Percentiles rank a stretch among this genome's conserved stretches.
These are phyloP conservation scores for Guillardia theta DNA, from an alignment of 78 protist species.

Conservation along the genomic window DNA sequence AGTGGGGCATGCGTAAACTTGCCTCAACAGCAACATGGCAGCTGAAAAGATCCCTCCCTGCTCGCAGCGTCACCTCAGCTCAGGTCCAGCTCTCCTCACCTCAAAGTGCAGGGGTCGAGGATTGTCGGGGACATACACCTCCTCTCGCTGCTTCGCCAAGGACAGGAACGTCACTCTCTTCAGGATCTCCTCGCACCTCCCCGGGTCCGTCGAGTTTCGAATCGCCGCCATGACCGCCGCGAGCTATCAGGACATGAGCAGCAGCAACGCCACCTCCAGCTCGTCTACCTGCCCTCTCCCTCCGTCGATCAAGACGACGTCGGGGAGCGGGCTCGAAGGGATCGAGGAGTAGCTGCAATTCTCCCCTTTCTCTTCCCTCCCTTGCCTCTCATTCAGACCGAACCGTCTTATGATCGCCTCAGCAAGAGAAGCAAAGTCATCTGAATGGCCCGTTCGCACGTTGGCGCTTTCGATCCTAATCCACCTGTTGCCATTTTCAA, in stretches of 20 bases:
- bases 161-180: neutral
- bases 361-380: neutral
- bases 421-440: neutral
- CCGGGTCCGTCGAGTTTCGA: too few relatives aligned
- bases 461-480: neutral
- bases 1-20: too few relatives aligned
- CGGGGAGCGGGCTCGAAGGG: too few relatives aligned
- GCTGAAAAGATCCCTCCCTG: neutral
- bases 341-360: neutral
- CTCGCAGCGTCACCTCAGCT: neutral
- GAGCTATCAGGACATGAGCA: too few relatives aligned
- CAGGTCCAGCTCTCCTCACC: neutral
- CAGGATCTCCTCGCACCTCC: too few relatives aligned
- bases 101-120: neutral
- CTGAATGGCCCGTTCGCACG: neutral
- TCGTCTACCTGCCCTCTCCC: constrained; percentile 26
- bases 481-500: too few relatives aligned
- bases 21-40: neutral
- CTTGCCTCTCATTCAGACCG: neutral
- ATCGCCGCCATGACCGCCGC: too few relatives aligned
- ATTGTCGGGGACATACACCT: neutral
- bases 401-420: neutral
- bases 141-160: neutral
- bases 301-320: constrained; percentile 18
- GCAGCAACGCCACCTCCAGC: too few relatives aligned